Percentiles rank a stretch among this genome's conserved stretches.
phyloP scores from a whole-genome alignment of 129 eudicot genomes.

The Daucus carota region DH1_v3.0 NC_030387.2:13302501-13303000 shows the following conservation, averaged over 20 bases:
- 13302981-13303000: slow-evolving; percentile 53
- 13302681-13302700: slow-evolving; percentile 45
- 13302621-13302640: slow-evolving; percentile 25
- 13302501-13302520: not conserved
- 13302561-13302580: slow-evolving; percentile 43
- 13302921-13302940: slow-evolving; percentile 52
- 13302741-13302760: slow-evolving; percentile 27
- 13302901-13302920: slow-evolving; percentile 47
- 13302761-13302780: slow-evolving; percentile 40
- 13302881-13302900: slow-evolving; percentile 40
- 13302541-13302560: slow-evolving; percentile 47
- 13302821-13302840: slow-evolving; percentile 52
- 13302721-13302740: slow-evolving; percentile 32
- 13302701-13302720: slow-evolving; percentile 39
- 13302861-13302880: slow-evolving; percentile 50
- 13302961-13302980: slow-evolving; percentile 46
- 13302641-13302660: slow-evolving; percentile 41
- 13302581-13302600: slow-evolving; percentile 35
- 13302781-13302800: slow-evolving; percentile 49
- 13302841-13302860: slow-evolving; percentile 47
- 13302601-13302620: slow-evolving; percentile 24
- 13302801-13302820: slow-evolving; percentile 70
- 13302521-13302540: not conserved
- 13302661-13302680: slow-evolving; percentile 58
- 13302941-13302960: slow-evolving; percentile 47